Conservation (phyloP, 352 stramenopile species). For the Phytophthora citrophthora region DNA sequence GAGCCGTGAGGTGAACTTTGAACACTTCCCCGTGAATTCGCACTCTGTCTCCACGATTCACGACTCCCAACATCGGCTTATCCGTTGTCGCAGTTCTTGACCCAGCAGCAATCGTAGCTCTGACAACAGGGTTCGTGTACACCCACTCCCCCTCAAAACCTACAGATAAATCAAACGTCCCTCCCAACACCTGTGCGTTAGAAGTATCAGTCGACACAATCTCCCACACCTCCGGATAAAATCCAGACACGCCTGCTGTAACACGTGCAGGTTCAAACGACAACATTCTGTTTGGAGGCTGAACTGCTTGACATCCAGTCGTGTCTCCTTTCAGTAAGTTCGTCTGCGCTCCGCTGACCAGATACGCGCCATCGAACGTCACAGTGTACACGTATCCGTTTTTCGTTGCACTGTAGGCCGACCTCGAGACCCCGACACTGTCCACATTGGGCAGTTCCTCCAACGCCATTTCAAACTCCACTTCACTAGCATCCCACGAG, state of each 20-base stretch:
- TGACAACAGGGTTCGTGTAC: constrained; percentile 30
- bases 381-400: constrained; percentile 79
- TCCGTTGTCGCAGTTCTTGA: constrained; percentile 54
- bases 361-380: constrained; percentile 66
- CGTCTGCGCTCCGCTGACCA: constrained; percentile 61
- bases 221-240: constrained; percentile 73
- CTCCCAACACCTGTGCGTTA: constrained; percentile 45
- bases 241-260: constrained; percentile 48
- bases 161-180: constrained; percentile 76
- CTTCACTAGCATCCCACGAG: constrained; percentile 71
- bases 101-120: constrained; percentile 50
- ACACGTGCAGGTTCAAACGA: constrained; percentile 55
- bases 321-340: constrained; percentile 59
- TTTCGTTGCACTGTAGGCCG: constrained; percentile 44
- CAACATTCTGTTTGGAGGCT: constrained; percentile 57
- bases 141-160: constrained; percentile 71
- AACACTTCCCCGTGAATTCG: constrained; percentile 68
- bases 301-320: constrained; percentile 37
- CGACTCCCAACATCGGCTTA: constrained; percentile 58
- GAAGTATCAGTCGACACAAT: constrained; percentile 50
- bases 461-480: constrained; percentile 72
- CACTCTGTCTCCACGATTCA: constrained; percentile 74
- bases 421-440: constrained; percentile 63
- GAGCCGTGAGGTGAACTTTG: constrained; percentile 62
- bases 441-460: constrained; percentile 76